A percentile compares a stretch with the other conserved stretches of the same genome.
phyloP scores from a whole-genome alignment of 2,329 filamentous ascomycete genomes.

The Hypoxylon sp. region DNA sequence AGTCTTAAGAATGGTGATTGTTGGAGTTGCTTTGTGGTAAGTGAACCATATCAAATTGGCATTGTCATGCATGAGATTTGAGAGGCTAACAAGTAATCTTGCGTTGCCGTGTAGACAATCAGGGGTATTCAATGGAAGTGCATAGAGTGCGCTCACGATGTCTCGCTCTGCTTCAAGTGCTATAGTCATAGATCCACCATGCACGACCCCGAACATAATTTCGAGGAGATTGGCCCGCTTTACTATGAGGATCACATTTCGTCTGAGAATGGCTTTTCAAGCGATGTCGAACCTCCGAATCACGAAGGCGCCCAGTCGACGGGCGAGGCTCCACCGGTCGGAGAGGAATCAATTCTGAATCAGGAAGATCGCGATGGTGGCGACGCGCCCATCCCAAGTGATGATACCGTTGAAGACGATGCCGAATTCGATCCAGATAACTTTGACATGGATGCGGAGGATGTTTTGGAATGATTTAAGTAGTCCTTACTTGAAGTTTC shows the following conservation, averaged over 20 bases:
- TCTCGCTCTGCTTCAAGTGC: conserved; percentile 56
- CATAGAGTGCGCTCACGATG: conserved; percentile 54
- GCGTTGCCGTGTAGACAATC: neutral
- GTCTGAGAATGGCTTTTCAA: neutral
- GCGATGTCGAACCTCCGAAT: neutral
- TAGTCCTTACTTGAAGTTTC: neutral
- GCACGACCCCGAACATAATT: conserved; percentile 13
- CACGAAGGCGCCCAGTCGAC: neutral
- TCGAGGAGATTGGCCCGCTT: conserved; percentile 17
- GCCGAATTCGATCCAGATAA: conserved; percentile 1
- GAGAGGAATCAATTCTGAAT: neutral
- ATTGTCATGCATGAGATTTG: neutral
- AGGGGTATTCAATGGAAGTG: conserved; percentile 27
- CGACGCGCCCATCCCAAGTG: neutral
- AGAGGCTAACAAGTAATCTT: conserved; percentile 1
- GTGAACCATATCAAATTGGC: neutral
- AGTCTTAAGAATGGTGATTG: neutral
- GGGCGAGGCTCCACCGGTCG: neutral
- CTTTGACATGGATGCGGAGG: neutral
- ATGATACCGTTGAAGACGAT: neutral
- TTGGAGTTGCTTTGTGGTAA: conserved; percentile 5
- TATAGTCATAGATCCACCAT: conserved; percentile 22
- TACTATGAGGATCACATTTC: neutral
- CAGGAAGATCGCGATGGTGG: neutral
- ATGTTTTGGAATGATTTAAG: neutral